phyloP scores from a whole-genome alignment of 1,139 yeast genomes.

The Yamadazyma conglobata region DNA sequence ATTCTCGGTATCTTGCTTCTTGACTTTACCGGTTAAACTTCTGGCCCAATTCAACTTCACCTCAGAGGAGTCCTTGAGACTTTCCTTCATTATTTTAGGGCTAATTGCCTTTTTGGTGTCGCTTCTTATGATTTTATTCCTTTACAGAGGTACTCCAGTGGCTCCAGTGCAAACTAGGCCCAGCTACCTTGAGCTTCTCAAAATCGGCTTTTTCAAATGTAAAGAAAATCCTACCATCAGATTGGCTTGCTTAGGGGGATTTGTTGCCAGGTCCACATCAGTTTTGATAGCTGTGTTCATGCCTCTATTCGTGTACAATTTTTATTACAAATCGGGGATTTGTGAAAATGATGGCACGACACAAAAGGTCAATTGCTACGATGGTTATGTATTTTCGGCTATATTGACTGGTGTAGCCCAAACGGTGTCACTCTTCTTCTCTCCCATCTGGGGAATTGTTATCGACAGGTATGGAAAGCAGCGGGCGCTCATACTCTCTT shows the following conservation, averaged over 20 bases:
- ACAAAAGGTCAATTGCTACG: slow-evolving; percentile 47
- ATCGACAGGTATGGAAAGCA: slow-evolving; percentile 47
- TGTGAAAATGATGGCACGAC: slow-evolving; percentile 38
- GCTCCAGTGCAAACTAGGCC: background rate
- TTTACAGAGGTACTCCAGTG: slow-evolving; percentile 27
- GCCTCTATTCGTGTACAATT: slow-evolving; percentile 60
- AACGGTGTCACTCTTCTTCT: slow-evolving; percentile 51
- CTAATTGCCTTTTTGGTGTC: slow-evolving; percentile 37
- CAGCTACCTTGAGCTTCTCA: too few species aligned
- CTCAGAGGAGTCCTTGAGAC: slow-evolving; percentile 40
- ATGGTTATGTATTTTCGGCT: slow-evolving; percentile 64
- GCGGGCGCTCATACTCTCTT: slow-evolving; percentile 23
- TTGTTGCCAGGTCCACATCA: slow-evolving; percentile 63
- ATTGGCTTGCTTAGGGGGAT: slow-evolving; percentile 59
- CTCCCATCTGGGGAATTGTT: slow-evolving; percentile 62
- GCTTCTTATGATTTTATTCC: slow-evolving; percentile 34
- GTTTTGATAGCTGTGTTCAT: slow-evolving; percentile 60
- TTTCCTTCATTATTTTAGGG: slow-evolving; percentile 51
- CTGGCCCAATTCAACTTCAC: slow-evolving; percentile 23
- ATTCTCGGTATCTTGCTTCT: slow-evolving; percentile 47
- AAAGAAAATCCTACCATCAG: slow-evolving; percentile 30
- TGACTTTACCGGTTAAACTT: slow-evolving; percentile 47
- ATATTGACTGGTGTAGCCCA: slow-evolving; percentile 67
- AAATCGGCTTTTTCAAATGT: slow-evolving; percentile 42
- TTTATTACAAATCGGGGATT: slow-evolving; percentile 46